A percentile compares a stretch with the other conserved stretches of the same genome.
These are phyloP conservation scores for Dicorynia guianensis DNA, from an alignment of 306 rosid species.

Conservation along the genomic window DNA sequence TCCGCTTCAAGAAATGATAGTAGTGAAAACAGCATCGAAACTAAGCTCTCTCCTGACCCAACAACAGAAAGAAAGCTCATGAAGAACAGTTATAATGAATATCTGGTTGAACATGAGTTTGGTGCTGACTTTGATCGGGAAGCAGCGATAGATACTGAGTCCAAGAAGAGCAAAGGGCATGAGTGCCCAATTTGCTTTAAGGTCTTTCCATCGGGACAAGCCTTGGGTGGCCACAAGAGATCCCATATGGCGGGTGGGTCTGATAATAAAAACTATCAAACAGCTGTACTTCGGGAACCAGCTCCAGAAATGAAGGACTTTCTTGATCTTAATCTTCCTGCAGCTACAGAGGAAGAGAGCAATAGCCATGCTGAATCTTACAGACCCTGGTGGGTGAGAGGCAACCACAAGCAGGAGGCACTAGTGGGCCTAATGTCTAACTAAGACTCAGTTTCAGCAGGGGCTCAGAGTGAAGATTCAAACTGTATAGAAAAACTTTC, in stretches of 20 bases:
- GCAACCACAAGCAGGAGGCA: slow-evolving; percentile 55
- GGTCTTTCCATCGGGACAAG: slow-evolving; percentile 84
- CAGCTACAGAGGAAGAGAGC: slow-evolving; percentile 66
- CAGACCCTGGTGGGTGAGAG: slow-evolving; percentile 66
- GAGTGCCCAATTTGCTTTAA: slow-evolving; percentile 79
- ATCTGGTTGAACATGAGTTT: slow-evolving; percentile 32
- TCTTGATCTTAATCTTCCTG: slow-evolving; percentile 95
- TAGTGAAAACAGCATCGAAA: slow-evolving; percentile 71
- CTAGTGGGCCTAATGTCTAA: slow-evolving; percentile 57
- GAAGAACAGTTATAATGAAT: slow-evolving; percentile 33
- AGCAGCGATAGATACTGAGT: slow-evolving; percentile 15
- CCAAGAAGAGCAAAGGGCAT: slow-evolving; percentile 63
- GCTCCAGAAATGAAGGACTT: slow-evolving; percentile 67
- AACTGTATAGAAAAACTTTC: slow-evolving; percentile 59
- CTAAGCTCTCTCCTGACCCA: slow-evolving; percentile 55
- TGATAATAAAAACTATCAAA: slow-evolving; percentile 49
- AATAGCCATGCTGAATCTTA: slow-evolving; percentile 50
- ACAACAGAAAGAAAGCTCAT: slow-evolving; percentile 48
- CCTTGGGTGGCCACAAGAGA: slow-evolving; percentile 96
- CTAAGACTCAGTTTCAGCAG: slow-evolving; percentile 28
- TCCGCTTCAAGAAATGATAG: slow-evolving; percentile 62
- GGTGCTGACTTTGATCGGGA: slow-evolving; percentile 39
- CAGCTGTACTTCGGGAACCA: slow-evolving; percentile 50
- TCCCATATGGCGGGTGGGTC: slow-evolving; percentile 64
- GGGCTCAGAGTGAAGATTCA: slow-evolving; percentile 50